Conservation (phyloP, 2,329 filamentous ascomycete genomes). For the Ophiocordyceps australis region DNA sequence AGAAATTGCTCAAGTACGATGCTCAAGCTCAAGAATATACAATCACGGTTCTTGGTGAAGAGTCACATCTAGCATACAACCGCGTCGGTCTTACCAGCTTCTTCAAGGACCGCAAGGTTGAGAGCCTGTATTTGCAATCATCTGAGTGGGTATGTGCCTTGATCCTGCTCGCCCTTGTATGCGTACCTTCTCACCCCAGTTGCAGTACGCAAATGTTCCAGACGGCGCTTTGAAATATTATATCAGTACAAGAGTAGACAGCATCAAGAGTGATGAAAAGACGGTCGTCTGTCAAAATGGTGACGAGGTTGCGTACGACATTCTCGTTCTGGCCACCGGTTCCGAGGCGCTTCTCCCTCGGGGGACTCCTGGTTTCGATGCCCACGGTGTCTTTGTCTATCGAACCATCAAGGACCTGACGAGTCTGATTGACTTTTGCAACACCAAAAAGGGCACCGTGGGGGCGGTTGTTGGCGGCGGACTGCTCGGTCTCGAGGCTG, state of each 20-base stretch:
- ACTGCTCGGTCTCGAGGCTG: slow-evolving; percentile 70
- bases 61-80: slow-evolving; percentile 78
- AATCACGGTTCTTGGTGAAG: slow-evolving; percentile 73
- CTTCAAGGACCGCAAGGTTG: slow-evolving; percentile 70
- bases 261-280: slow-evolving; percentile 45
- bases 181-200: too few relatives aligned
- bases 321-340: slow-evolving; percentile 70
- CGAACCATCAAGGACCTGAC: slow-evolving; percentile 70
- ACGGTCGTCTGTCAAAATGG: slow-evolving; percentile 53
- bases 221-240: slow-evolving; percentile 56
- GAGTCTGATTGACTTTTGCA: slow-evolving; percentile 56
- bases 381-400: slow-evolving; percentile 76
- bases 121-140: slow-evolving; percentile 78
- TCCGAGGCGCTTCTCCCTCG: slow-evolving; percentile 61
- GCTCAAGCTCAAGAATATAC: slow-evolving; percentile 58
- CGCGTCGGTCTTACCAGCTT: slow-evolving; percentile 78
- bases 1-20: slow-evolving; percentile 78
- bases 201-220: slow-evolving; percentile 46
- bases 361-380: slow-evolving; percentile 60
- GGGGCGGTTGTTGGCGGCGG: slow-evolving; percentile 74
- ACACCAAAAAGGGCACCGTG: slow-evolving; percentile 44
- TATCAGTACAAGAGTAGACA: slow-evolving; percentile 52
- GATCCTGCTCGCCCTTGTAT: too few relatives aligned
- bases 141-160: slow-evolving; percentile 48
- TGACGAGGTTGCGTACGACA: slow-evolving; percentile 54